Conservation (phyloP, 805 yeast species). For the Scheffersomyces spartinae region DNA sequence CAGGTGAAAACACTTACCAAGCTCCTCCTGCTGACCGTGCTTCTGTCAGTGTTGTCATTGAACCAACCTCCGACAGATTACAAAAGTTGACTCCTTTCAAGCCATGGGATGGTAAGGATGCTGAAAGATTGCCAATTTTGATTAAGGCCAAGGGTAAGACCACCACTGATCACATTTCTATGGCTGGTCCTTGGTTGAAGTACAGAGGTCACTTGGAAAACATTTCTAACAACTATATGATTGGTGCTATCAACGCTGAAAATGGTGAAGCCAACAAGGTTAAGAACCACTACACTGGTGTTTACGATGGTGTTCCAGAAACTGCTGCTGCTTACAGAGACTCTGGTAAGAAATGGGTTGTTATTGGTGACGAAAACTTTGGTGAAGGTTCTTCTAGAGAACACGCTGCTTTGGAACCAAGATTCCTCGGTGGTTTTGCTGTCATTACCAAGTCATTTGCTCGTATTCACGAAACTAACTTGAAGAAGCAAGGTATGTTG, state of each 20-base stretch:
- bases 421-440: constrained; percentile 97
- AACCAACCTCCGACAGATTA: constrained; percentile 92
- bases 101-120: constrained; percentile 96
- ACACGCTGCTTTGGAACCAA: constrained; percentile 99
- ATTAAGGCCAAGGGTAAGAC: constrained; percentile 96
- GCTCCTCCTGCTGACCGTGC: constrained; percentile 90
- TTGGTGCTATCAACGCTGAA: constrained; percentile 97
- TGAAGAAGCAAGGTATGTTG: constrained; percentile 98
- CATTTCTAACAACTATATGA: constrained; percentile 98
- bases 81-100: constrained; percentile 89
- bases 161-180: constrained; percentile 98
- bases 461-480: constrained; percentile 98
- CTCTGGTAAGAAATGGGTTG: constrained; percentile 89
- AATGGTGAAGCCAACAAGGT: constrained; percentile 89
- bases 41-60: constrained; percentile 58
- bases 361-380: constrained; percentile 95
- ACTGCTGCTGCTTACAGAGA: constrained; percentile 93
- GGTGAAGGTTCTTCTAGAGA: constrained; percentile 99
- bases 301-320: constrained; percentile 91
- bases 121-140: constrained; percentile 78
- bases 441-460: constrained; percentile 97
- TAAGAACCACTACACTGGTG: constrained; percentile 85
- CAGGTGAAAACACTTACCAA: constrained; percentile 92
- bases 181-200: constrained; percentile 99
- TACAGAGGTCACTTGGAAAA: constrained; percentile 99